Evolutionary conservation across 2,329 filamentous ascomycete genomes (phyloP).

Genomic region (Emydomyces testavorans): DNA sequence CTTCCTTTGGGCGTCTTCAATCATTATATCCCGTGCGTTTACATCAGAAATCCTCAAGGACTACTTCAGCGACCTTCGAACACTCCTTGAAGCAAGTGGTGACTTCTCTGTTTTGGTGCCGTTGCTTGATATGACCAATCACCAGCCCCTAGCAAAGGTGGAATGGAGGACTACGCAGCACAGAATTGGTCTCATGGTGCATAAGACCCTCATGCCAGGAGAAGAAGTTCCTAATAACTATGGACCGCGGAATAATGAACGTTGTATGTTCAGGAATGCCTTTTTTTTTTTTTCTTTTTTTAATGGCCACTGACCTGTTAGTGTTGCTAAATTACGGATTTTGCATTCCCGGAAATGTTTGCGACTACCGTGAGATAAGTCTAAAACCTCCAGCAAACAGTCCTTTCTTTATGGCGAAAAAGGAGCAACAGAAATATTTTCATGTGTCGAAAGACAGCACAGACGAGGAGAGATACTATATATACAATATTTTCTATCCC

Average conservation of each 20-base stretch:
- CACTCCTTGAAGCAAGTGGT: constrained; percentile 34
- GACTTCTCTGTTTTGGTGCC: constrained; percentile 59
- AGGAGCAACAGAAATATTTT: constrained; percentile 26
- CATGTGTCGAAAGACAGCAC: constrained; percentile 20
- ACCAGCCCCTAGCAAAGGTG: constrained; percentile 49
- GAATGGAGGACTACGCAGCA: constrained; percentile 44
- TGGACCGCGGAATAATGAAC: constrained; percentile 62
- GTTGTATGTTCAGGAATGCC: constrained; percentile 34
- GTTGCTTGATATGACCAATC: constrained; percentile 61
- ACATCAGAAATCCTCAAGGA: constrained; percentile 34
- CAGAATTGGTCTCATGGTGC: constrained; percentile 33
- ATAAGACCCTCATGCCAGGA: constrained; percentile 41
- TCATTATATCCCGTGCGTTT: constrained; percentile 36
- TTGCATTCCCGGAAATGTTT: constrained; percentile 33
- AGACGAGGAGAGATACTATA: constrained; percentile 29
- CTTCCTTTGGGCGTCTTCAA: constrained; percentile 38
- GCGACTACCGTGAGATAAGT: constrained; percentile 35
- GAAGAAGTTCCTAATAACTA: constrained; percentile 58
- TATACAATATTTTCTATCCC: constrained; percentile 38
- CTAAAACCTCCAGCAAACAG: constrained; percentile 31
- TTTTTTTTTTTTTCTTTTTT: background rate
- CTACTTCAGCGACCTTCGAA: constrained; percentile 20
- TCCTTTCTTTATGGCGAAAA: constrained; percentile 29
- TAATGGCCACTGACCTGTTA: constrained; percentile 14
- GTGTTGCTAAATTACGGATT: constrained; percentile 40